phyloP scores from a whole-genome alignment of 192 early-diverging fungal genomes.

The Entrophospora sp. region DNA sequence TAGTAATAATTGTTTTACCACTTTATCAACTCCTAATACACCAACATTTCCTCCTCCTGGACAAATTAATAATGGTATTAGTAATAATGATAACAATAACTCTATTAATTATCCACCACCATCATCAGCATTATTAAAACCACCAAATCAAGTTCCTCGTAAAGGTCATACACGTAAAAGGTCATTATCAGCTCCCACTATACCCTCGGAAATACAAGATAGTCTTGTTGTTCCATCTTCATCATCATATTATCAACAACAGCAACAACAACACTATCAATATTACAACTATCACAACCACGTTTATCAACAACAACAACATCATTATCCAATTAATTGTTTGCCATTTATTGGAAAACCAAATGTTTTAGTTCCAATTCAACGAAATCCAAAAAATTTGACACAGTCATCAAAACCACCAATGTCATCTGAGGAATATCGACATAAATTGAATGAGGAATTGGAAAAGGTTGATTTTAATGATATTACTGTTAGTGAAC shows the following conservation, averaged over 20 bases:
- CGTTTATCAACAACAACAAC: conserved; percentile 1
- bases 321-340: too few relatives aligned
- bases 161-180: conserved; percentile 20
- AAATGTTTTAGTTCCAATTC: conserved; percentile 17
- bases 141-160: conserved; percentile 7
- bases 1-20: too few relatives aligned
- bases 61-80: too few relatives aligned
- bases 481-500: conserved; percentile 64
- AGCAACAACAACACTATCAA: background rate
- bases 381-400: conserved; percentile 16
- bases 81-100: background rate
- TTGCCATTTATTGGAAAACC: conserved; percentile 1
- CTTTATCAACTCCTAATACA: too few relatives aligned
- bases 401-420: background rate
- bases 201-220: background rate
- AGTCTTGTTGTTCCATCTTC: too few relatives aligned
- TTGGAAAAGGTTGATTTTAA: conserved; percentile 59
- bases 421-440: conserved; percentile 36
- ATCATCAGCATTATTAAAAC: background rate
- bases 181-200: conserved; percentile 15
- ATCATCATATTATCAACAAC: too few relatives aligned
- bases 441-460: conserved; percentile 49
- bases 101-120: conserved; percentile 7
- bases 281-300: background rate
- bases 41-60: too few relatives aligned